Evolutionary conservation across 768 basidiomycete genomes (phyloP), one percentile per base, ranked within the genome.

Genomic region (Pleurotus ostreatus): DNA sequence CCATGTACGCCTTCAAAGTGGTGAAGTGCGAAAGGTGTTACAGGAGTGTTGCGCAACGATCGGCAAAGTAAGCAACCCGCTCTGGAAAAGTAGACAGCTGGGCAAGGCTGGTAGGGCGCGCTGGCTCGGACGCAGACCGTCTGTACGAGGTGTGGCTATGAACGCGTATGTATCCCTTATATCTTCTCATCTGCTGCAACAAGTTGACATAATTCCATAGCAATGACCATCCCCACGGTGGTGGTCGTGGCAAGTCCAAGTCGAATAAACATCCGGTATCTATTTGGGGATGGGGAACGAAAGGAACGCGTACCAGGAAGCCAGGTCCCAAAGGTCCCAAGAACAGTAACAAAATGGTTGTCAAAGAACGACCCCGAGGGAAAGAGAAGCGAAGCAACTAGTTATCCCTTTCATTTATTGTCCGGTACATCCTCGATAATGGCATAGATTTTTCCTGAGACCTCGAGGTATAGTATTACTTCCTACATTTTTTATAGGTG

Each of bases 201-300:
- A 46, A 5, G 23, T 41, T 25, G 45, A 52, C 37, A 61, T 37
- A 38, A 22, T n/a, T 26, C 22, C 52, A 7, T 56, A 94, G 92
- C 46, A 81, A 80, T 55, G 93, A 94, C 71, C 93, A 95, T 71
- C 94, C 96, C 59, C 94, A 97, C 68, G 95, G 95, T 71, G 95
- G 96, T 77, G 96, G 96, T 71, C 89, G 96, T 73, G 96, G 96
- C 63, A 98, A 96, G 72, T 92, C 89, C 58, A 98, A 99, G 79
- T 92, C 92, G 57, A 86, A 95, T 82, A 96, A 92, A 67, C 87
- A 94, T 68, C 93, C 95, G 2, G 86, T 90, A 23, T 94, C 92
- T 9, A 83, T 91, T 53, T 97, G 89, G 88, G 94, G 93, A 55
- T 94, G 91, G 89, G 80, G 88, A 57, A 89, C 92, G 12, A 93